Base-by-base conservation (phyloP, 1,139 yeast species). In the Saccharomyces hybrid region DNA sequence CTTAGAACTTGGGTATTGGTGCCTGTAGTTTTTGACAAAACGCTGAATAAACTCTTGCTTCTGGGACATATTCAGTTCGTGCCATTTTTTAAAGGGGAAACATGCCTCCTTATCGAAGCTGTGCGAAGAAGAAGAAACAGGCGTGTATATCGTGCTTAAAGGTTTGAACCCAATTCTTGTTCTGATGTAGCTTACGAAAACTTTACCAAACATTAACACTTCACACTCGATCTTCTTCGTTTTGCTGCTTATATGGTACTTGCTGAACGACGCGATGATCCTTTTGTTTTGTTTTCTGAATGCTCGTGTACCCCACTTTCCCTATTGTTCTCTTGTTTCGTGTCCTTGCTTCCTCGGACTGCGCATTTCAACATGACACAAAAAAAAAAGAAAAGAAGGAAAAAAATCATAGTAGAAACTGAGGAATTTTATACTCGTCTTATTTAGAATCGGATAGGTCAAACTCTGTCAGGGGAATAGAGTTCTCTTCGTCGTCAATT, bases 1-100 rank as follows among this genome's bases (percentile, higher is more conserved):
- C 53, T 60, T 65, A 6, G 70, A 67, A 1, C 64, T 60, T 11
- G 70, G 71, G 53, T 65, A 67, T 32, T 62, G 63, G 14, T 41
- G 52, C 46, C 57, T 60, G 57, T 65, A 65, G 50, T 58, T 64
- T 16, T 58, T 57, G n/a, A 64, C 66, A 59, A 67, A 66, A 8
- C 53, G 55, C 27, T 56, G 54, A 3, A 64, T 63, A 42, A 68
- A 68, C 13, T 53, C 30, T 50, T 64, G 68, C 53, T 62, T 64
- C 53, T 68, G 68, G 2, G 46, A 47, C 13, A 57, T 48, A 30
- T 56, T 52, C 52, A 68, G 55, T 42, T 63, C 64, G 27, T 56
- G 51, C 71, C 71, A 68, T 48, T 54, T 59, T 54, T 61, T 66
- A 57, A 54, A 63, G 13, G 38, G 38, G 38, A 32, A 32, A 16